Conservation (phyloP, 345 rosid species). For the Adansonia digitata region DNA sequence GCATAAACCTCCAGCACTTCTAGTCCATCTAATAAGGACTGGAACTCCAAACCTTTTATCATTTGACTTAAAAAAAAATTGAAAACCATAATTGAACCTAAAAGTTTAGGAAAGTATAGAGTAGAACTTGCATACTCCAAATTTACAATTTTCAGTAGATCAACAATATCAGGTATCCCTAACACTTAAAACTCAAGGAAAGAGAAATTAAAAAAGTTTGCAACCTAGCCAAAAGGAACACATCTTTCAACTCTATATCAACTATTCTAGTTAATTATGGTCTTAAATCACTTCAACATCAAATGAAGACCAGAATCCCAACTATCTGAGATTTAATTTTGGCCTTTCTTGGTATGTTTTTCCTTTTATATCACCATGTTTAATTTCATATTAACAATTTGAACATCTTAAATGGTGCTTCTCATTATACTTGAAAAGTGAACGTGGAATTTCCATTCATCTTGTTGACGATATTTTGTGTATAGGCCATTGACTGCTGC, state of each 20-base stretch:
- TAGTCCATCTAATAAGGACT: not conserved
- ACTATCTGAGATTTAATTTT: not conserved
- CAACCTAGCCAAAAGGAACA: not conserved
- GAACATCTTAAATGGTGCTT: not conserved
- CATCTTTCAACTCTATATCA: not conserved
- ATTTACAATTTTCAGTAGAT: not conserved
- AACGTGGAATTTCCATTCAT: not conserved
- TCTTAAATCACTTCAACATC: not conserved
- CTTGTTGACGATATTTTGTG: not conserved
- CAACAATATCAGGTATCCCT: not conserved
- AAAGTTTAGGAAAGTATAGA: not conserved
- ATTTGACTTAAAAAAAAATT: not conserved
- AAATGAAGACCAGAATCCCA: not conserved
- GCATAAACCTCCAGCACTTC: not conserved
- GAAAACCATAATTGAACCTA: not conserved
- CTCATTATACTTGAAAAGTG: not conserved
- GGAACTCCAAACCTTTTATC: not conserved
- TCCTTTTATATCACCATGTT: not conserved
- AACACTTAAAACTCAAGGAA: not conserved
- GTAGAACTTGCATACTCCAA: not conserved
- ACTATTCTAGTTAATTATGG: not conserved
- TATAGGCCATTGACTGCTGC: not conserved
- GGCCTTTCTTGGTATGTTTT: not conserved
- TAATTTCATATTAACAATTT: not conserved
- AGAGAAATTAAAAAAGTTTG: not conserved